These are phyloP conservation scores for Hippophae tibetana DNA, from an alignment of 306 rosid genomes.

Conservation along the genomic window DNA sequence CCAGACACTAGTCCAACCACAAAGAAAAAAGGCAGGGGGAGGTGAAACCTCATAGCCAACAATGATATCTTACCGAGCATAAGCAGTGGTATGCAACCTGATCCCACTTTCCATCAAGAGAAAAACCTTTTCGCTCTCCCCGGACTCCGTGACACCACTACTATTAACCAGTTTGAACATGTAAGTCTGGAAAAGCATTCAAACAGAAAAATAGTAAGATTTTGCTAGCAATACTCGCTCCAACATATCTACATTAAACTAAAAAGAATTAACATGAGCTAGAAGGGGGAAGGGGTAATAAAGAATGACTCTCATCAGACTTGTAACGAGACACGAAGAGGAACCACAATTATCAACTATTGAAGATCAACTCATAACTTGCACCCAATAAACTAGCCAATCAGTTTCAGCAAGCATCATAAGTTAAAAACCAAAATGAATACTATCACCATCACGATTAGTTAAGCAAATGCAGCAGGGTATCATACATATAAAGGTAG, in stretches of 20 bases:
- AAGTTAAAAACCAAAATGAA: no score
- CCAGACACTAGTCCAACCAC: no score
- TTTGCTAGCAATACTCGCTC: background rate
- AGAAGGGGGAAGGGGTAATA: background rate
- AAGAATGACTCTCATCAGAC: background rate
- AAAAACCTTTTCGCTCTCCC: constrained; percentile 91
- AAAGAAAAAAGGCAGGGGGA: no score
- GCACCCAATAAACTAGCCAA: no score
- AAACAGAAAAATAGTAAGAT: background rate
- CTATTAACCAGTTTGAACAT: constrained; percentile 90
- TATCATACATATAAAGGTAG: no score
- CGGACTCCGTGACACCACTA: constrained; percentile 86
- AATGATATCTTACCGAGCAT: constrained; percentile 47
- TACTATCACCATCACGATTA: no score
- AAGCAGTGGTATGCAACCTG: constrained; percentile 78
- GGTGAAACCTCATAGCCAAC: no score
- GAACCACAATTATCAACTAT: no score
- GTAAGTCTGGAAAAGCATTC: constrained; percentile 51
- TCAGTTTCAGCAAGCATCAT: no score
- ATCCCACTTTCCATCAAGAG: constrained; percentile 90
- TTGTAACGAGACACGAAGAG: no score
- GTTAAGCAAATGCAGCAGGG: no score
- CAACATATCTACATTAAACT: background rate
- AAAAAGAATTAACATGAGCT: background rate
- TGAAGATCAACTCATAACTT: no score